These are phyloP conservation scores for Neckera pumila DNA, from an alignment of 225 moss, liverwort and hornwort genomes.

Conservation along the genomic window DNA sequence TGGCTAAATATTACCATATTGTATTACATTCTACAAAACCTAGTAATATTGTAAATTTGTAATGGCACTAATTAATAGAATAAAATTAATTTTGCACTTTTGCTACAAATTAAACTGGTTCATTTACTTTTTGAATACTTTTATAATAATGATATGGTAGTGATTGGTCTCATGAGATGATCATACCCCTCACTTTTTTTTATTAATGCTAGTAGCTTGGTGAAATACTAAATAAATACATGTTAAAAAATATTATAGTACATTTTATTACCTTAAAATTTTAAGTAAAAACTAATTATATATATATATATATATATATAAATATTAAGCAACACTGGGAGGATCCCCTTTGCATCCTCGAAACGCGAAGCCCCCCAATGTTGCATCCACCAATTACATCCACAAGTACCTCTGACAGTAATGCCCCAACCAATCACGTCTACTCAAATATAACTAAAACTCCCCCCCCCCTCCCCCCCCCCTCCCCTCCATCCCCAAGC, in stretches of 20 bases:
- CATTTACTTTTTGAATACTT: accelerated
- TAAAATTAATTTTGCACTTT: accelerated
- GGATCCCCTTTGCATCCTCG: no score
- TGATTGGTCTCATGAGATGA: background rate
- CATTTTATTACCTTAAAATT: accelerated
- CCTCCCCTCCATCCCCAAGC: no score
- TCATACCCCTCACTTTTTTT: accelerated
- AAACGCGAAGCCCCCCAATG: no score
- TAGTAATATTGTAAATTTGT: background rate
- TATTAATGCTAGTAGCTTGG: no score
- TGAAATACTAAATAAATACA: background rate
- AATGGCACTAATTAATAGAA: background rate
- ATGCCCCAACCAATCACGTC: no score
- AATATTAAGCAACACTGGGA: no score
- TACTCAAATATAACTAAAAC: no score
- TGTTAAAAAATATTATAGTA: background rate
- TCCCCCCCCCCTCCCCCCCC: no score
- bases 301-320: background rate
- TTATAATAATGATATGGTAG: background rate
- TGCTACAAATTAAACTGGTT: background rate
- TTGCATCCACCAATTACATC: no score
- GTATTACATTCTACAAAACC: background rate
- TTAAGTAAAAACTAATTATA: background rate
- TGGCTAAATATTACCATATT: background rate
- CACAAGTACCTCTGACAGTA: no score